These are phyloP conservation scores for Amylostereum chailletii DNA, from an alignment of 1,284 basidiomycete species.

Conservation along the genomic window DNA sequence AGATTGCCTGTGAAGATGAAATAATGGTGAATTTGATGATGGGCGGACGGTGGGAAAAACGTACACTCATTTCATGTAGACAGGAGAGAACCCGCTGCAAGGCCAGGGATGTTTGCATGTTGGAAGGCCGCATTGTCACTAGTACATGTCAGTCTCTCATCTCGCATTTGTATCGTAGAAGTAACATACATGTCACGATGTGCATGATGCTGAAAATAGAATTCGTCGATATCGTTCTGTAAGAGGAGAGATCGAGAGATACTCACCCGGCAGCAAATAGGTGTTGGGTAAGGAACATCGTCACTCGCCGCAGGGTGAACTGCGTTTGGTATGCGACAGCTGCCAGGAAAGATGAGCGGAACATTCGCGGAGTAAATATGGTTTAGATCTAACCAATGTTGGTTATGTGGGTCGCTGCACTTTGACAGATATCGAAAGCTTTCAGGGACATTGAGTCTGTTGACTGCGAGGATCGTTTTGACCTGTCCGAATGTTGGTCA, in stretches of 20 bases:
- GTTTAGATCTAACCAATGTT: conserved; percentile 41
- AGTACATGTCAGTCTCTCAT: conserved; percentile 6
- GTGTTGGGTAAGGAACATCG: conserved; percentile 68
- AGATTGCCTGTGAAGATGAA: conserved; percentile 37
- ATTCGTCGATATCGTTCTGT: conserved; percentile 7
- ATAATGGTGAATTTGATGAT: conserved; percentile 11
- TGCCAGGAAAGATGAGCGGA: conserved; percentile 17
- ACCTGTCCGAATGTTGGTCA: too few species aligned
- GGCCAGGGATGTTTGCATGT: conserved; percentile 58
- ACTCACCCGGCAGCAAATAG: conserved; percentile 70
- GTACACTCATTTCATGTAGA: conserved; percentile 65
- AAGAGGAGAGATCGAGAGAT: background rate
- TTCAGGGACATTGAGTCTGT: conserved; percentile 34
- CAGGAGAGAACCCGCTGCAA: conserved; percentile 61
- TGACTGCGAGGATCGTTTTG: conserved; percentile 5
- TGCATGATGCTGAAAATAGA: conserved; percentile 64
- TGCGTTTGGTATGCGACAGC: conserved; percentile 51
- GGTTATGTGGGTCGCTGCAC: conserved; percentile 68
- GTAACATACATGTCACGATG: conserved; percentile 55
- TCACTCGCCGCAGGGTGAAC: conserved; percentile 54
- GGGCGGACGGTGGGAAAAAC: conserved; percentile 1
- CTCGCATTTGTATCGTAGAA: background rate
- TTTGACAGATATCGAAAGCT: conserved; percentile 71
- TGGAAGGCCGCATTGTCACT: conserved; percentile 66
- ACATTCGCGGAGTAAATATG: background rate